Conservation (phyloP, 352 stramenopile species). For the Hyphochytrium catenoides region DNA sequence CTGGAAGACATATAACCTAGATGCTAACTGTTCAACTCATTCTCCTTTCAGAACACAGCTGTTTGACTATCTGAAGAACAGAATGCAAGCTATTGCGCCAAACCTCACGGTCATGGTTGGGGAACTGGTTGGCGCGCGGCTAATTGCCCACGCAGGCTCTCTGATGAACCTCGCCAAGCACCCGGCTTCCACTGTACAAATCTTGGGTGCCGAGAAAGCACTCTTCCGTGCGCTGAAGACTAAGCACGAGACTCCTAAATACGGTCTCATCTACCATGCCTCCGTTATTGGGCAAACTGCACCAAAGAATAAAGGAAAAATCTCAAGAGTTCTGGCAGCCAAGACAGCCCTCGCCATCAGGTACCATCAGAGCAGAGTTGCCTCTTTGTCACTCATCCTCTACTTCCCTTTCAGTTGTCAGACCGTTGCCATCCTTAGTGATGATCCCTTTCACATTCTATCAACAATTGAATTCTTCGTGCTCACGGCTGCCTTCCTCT, state of each 20-base stretch:
- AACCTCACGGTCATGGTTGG: constrained; percentile 99
- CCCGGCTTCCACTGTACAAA: constrained; percentile 93
- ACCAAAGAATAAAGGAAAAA: constrained; percentile 99
- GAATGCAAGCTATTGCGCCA: constrained; percentile 98
- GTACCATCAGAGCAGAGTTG: no score
- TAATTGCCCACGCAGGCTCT: constrained; percentile 97
- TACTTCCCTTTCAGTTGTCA: no score
- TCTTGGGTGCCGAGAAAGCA: constrained; percentile 98
- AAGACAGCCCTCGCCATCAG: constrained; percentile 95
- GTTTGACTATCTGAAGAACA: constrained; percentile 99
- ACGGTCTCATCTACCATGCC: constrained; percentile 99
- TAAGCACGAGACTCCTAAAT: constrained; percentile 98
- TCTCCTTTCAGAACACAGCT: no score
- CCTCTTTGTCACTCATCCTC: no score
- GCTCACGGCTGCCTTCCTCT: no score
- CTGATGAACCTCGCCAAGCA: constrained; percentile 99
- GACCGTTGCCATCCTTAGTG: no score
- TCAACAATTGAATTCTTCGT: no score
- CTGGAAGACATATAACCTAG: no score
- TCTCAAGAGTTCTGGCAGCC: constrained; percentile 89
- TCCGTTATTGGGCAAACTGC: constrained; percentile 95
- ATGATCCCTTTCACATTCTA: no score
- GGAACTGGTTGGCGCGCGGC: constrained; percentile 90
- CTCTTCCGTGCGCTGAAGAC: constrained; percentile 99
- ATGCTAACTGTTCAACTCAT: no score